Evolutionary conservation across 2,329 filamentous ascomycete genomes (phyloP), one percentile per base, ranked within the genome.

Genomic region (Talaromyces amestolkiae): DNA sequence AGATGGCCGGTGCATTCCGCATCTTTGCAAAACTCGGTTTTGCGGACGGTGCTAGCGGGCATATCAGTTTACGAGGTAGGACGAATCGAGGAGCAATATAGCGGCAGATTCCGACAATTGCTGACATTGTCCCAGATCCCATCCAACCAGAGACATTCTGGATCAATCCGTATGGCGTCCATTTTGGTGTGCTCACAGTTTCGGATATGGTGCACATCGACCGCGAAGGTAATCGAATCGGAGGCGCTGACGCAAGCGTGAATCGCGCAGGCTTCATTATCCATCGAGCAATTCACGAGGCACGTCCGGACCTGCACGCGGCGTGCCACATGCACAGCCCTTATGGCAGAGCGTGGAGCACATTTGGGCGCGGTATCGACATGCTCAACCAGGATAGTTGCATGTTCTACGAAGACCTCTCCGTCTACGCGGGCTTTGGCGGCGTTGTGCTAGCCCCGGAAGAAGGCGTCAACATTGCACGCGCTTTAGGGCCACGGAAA

Each of bases 201-300:
- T 78, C 75, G 5, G 81, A 84, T 67, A 74, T 84, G 53, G 80
- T 84, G 37, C 75, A 74, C 10, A 78, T 84, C 4, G 74, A 81
- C 65, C 74, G 80, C 49, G 61, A 76, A 11, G 82, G 81, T 11
- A 70, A 79, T 43, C 74, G 80, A 22, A 74, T 82, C 45, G 78
- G 77, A 33, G 80, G 80, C 9, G 78, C 77, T 24, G 71, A 75
- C 27, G 70, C 75, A 15, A 69, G 77, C 9, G 73, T 82, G 43
- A 83, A 83, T 67, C 76, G 76, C 0, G 80, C 81, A 0, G 81
- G 78, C 0, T 83, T 81, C 69, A 79, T 79, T 71, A 83, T 83
- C 58, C 81, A 83, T 68, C 71, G 76, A 63, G 80, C 79, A 67
- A 82, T 83, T 47, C 81, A 83, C 65, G 70, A 73, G 13, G 75